phyloP scores from a whole-genome alignment of 805 yeast species.

The Teunomyces cretensis region DNA sequence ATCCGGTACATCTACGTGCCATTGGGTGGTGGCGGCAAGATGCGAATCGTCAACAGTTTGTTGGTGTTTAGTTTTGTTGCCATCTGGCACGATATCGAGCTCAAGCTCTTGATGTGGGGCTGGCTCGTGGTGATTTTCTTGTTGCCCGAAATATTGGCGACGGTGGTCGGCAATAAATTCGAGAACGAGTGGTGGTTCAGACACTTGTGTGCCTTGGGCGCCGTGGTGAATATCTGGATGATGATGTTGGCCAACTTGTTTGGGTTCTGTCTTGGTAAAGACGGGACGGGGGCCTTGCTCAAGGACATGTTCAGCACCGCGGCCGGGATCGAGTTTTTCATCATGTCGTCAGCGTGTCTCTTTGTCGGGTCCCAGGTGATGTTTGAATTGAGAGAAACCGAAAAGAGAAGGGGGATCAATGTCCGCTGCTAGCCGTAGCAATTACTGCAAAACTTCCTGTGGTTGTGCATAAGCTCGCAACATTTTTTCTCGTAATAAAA shows the following conservation, averaged over 20 bases:
- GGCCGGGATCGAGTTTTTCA: constrained; percentile 64
- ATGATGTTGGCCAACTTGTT: constrained; percentile 96
- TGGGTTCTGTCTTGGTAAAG: constrained; percentile 92
- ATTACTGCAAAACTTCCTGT: background rate
- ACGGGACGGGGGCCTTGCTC: constrained; percentile 71
- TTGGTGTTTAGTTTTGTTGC: constrained; percentile 95
- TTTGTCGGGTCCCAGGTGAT: constrained; percentile 88
- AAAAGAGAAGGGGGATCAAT: constrained; percentile 78
- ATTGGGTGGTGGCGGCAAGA: constrained; percentile 72
- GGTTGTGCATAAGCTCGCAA: too few relatives aligned
- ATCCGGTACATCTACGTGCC: constrained; percentile 88
- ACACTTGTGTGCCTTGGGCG: constrained; percentile 82
- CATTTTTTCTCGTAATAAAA: too few relatives aligned
- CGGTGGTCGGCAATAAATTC: constrained; percentile 43
- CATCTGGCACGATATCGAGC: constrained; percentile 95
- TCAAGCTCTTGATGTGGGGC: constrained; percentile 89
- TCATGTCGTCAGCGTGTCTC: constrained; percentile 60
- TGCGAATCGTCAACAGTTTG: constrained; percentile 71
- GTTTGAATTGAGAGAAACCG: constrained; percentile 90
- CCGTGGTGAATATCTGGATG: constrained; percentile 89
- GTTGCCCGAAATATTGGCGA: constrained; percentile 77
- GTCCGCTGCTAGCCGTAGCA: constrained; percentile 59
- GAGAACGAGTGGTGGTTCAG: constrained; percentile 66
- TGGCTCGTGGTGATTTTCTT: constrained; percentile 88
- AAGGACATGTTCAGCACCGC: constrained; percentile 69